Evolutionary conservation across 2,329 filamentous ascomycete species (phyloP).

Genomic region (Aschersonia sp.): DNA sequence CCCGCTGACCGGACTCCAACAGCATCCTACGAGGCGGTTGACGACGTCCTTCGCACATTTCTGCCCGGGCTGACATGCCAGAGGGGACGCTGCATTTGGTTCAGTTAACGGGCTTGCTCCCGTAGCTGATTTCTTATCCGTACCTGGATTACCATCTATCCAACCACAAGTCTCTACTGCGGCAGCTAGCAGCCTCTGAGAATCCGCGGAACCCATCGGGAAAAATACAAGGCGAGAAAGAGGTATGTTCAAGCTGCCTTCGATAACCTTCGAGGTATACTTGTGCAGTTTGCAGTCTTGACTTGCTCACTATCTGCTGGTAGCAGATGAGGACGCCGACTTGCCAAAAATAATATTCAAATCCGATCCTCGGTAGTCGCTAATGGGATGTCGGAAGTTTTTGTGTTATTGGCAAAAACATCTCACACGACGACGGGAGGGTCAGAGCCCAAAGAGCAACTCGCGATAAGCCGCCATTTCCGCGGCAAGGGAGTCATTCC

Average conservation of each 20-base stretch:
- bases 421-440: background rate
- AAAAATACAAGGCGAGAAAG: background rate
- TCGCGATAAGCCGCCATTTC: background rate
- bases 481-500: background rate
- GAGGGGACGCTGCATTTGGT: constrained; percentile 3
- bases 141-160: constrained; percentile 8
- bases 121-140: background rate
- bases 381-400: no score
- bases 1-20: constrained; percentile 5
- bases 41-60: constrained; percentile 6
- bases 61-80: constrained; percentile 8
- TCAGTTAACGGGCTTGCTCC: background rate
- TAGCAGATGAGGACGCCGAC: no score
- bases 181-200: background rate
- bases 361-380: no score
- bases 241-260: background rate
- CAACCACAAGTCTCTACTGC: constrained; percentile 8
- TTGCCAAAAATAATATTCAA: no score
- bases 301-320: no score
- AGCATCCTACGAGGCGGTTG: constrained; percentile 9
- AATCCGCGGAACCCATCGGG: background rate
- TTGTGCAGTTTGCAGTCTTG: no score
- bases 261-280: no score
- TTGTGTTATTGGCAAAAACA: no score
- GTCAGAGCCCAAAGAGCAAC: background rate